Percentiles rank a stretch among this genome's conserved stretches.
These are phyloP conservation scores for Digitaria exilis DNA, from an alignment of 202 grass and related monocot species.

Conservation along the genomic window DNA sequence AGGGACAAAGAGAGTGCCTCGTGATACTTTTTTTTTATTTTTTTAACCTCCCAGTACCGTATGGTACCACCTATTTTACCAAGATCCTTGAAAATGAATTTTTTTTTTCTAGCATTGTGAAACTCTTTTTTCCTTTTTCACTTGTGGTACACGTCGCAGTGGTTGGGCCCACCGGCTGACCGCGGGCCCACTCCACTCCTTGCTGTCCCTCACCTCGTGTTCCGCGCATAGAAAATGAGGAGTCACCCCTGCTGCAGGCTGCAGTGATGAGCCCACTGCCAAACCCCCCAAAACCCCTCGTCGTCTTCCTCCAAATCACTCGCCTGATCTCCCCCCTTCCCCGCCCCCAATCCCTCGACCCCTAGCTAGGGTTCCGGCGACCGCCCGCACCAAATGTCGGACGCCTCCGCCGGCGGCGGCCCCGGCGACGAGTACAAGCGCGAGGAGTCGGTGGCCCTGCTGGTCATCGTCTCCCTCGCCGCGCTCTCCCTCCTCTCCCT, in stretches of 20 bases:
- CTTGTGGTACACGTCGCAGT: background rate
- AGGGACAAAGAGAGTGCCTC: too few species aligned
- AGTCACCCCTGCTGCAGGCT: background rate
- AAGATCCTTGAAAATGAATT: too few species aligned
- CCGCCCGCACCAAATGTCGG: conserved; percentile 32
- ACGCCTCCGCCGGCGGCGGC: conserved; percentile 11
- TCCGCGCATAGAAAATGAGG: conserved; percentile 18
- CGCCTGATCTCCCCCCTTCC: background rate
- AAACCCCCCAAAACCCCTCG: conserved; percentile 41
- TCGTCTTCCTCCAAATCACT: conserved; percentile 40
- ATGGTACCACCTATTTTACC: too few species aligned
- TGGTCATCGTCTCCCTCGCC: conserved; percentile 87
- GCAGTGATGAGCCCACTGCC: background rate
- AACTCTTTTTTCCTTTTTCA: too few species aligned
- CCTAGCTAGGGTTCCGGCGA: conserved; percentile 56
- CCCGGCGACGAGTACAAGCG: conserved; percentile 64
- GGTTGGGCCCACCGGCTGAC: background rate
- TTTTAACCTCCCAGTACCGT: too few species aligned
- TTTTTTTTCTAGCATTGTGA: too few species aligned
- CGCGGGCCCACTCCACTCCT: background rate
- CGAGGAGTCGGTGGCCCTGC: conserved; percentile 73
- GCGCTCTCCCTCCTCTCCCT: conserved; percentile 81
- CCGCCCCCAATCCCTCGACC: background rate
- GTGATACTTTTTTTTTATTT: too few species aligned
- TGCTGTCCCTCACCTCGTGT: conserved; percentile 15